phyloP scores from a whole-genome alignment of 2,329 filamentous ascomycete genomes.

The Aureobasidium vineae region DNA sequence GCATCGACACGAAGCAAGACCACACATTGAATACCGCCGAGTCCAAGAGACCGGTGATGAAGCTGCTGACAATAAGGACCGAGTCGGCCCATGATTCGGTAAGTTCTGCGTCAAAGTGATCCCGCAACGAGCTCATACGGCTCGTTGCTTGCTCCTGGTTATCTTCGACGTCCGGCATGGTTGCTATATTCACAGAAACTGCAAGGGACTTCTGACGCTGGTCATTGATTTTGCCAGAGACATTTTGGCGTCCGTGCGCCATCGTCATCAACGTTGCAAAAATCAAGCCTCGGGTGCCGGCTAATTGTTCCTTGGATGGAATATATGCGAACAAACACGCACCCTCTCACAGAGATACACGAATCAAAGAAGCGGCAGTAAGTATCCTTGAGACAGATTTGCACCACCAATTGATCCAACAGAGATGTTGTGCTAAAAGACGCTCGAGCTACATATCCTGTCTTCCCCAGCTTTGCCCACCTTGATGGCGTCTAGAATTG shows the following conservation, averaged over 20 bases:
- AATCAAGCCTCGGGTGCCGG: conserved; percentile 6
- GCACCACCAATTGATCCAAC: background rate
- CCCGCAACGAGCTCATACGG: background rate
- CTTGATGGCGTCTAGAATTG: background rate
- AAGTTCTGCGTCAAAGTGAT: conserved; percentile 51
- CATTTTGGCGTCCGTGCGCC: conserved; percentile 1
- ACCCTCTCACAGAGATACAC: background rate
- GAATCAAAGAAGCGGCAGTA: background rate
- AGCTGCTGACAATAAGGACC: conserved; percentile 68
- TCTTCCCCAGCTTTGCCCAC: background rate
- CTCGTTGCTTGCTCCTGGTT: background rate
- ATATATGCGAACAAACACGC: background rate
- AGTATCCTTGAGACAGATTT: too few relatives aligned
- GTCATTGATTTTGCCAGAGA: conserved; percentile 11
- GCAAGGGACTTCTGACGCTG: background rate
- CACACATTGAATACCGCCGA: conserved; percentile 73
- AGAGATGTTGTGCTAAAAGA: background rate
- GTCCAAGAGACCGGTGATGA: conserved; percentile 75
- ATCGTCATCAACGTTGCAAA: background rate
- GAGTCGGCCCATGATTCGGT: conserved; percentile 64
- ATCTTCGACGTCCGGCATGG: conserved; percentile 16
- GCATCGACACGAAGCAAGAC: conserved; percentile 81
- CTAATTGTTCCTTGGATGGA: background rate
- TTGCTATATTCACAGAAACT: background rate
- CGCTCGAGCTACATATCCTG: background rate